A percentile compares a stretch with the other conserved stretches of the same genome.
Conservation (phyloP, 208 protist species). For the Phytomonas sp. region DNA sequence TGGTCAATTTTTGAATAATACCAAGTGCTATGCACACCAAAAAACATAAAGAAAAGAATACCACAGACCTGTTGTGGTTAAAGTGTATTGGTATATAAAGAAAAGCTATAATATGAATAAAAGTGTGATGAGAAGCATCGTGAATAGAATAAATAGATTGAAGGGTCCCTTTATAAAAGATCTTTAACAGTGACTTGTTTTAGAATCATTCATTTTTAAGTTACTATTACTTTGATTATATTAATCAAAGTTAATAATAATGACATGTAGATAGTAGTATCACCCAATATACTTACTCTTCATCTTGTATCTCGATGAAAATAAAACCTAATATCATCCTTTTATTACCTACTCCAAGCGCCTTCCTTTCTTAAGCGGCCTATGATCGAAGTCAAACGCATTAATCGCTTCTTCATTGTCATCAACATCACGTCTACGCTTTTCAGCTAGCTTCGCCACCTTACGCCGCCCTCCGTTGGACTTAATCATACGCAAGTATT, state of each 20-base stretch:
- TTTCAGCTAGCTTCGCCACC: conserved; percentile 55
- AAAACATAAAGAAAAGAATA: conserved; percentile 9
- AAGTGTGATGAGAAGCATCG: background rate
- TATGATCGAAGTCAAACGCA: conserved; percentile 47
- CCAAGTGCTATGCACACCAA: background rate
- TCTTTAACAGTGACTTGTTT: too few relatives aligned
- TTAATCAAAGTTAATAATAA: too few relatives aligned
- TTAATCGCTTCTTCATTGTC: conserved; percentile 54
- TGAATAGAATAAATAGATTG: background rate
- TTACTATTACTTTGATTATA: too few relatives aligned
- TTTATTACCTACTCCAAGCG: conserved; percentile 41
- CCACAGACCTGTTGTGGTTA: background rate
- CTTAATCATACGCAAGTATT: conserved; percentile 81
- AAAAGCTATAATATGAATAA: background rate
- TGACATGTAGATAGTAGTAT: too few relatives aligned
- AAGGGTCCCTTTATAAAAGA: background rate
- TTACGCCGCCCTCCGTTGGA: conserved; percentile 82
- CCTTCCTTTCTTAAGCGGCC: conserved; percentile 57
- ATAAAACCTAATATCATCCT: background rate
- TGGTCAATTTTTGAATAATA: background rate
- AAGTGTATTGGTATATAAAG: background rate
- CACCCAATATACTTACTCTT: background rate
- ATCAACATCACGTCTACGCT: conserved; percentile 54
- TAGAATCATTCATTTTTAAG: too few relatives aligned
- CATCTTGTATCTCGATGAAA: background rate